Base-by-base conservation (phyloP, 2,329 filamentous ascomycete genomes). In the Verticillium dahliae region DNA sequence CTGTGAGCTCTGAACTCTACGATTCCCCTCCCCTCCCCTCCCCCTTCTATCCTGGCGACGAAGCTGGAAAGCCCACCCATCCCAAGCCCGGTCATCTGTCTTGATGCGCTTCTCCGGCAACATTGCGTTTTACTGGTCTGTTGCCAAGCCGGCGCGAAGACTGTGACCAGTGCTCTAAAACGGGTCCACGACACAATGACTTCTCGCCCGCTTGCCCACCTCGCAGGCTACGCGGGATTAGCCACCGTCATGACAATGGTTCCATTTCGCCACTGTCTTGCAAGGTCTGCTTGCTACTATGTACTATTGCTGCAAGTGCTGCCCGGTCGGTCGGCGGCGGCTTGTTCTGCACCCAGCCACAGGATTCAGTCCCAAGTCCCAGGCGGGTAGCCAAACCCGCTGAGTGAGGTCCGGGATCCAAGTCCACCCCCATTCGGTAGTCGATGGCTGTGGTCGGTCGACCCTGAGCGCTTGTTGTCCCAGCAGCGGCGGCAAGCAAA, bases 221-320 rank as follows among this genome's bases (percentile, higher is more conserved):
- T 50, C 35, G 31, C 10, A 56, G 55, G 34, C 55, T n/a, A 34
- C 31, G 34, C 55, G 55, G 74, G 69, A 77, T 76, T 77, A 74
- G 74, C 71, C 38, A 39, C 57, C 54, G 67, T 68, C 70, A 18
- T 57, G 70, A 70, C 66, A 68, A 67, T 69, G 73, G 74, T 74
- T 74, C 71, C 72, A 73, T 76, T 76, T 78, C 73, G 77, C 77
- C 77, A 79, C 77, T 73, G 22, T n/a, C 77, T 73, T 50, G 45
- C 45, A 50, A 50, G 45, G 45, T 50, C 45, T 50, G 45, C 45
- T 50, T 37, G 13, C 35, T 37, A 13, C 35, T 37, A 10, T 13
- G 2, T 37, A 13, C 35, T 37, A 10, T 13, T 37, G n/a, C 45
- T 50, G 45, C 45, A 50, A 50, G n/a, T 50, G 45, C 18, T 41